phyloP scores from a whole-genome alignment of 2,329 filamentous ascomycete species.

The Chaetomium olivaceum region DNA sequence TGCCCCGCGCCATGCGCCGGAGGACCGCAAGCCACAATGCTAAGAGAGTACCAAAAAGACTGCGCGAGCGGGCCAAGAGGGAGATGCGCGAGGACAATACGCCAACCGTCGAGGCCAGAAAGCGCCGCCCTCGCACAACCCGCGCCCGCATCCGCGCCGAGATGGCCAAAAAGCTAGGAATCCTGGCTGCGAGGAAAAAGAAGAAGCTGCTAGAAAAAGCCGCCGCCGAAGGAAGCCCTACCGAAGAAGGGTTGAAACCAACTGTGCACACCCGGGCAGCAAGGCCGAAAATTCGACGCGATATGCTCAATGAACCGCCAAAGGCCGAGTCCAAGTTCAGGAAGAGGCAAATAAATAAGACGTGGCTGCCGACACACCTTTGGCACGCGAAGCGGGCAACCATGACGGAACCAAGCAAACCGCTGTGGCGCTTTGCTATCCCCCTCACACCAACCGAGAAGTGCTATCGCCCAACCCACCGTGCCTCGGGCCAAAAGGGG shows the following conservation, averaged over 20 bases:
- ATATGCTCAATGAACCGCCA: conserved; percentile 63
- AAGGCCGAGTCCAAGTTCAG: conserved; percentile 67
- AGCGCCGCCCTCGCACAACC: conserved; percentile 61
- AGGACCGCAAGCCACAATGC: conserved; percentile 95
- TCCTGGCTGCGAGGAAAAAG: conserved; percentile 59
- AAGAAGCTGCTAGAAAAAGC: conserved; percentile 45
- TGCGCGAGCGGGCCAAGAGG: conserved; percentile 66
- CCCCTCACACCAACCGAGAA: conserved; percentile 87
- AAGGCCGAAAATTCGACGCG: conserved; percentile 68
- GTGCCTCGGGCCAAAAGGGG: conserved; percentile 72
- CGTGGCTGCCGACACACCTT: conserved; percentile 91
- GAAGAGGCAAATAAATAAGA: conserved; percentile 84
- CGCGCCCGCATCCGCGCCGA: conserved; percentile 67
- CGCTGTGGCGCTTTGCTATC: conserved; percentile 88
- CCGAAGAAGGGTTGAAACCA: conserved; percentile 25
- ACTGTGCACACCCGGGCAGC: conserved; percentile 45
- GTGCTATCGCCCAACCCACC: conserved; percentile 83
- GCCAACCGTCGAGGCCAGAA: conserved; percentile 68
- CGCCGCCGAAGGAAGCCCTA: conserved; percentile 32
- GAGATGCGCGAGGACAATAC: conserved; percentile 92
- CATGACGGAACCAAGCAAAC: conserved; percentile 77
- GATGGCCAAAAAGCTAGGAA: conserved; percentile 69
- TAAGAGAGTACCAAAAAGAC: conserved; percentile 78
- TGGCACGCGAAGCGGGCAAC: conserved; percentile 91
- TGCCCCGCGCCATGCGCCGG: conserved; percentile 80